Evolutionary conservation across 208 protist species (phyloP), one percentile per base, ranked within the genome.

Genomic region (Trypanosoma scelopori): DNA sequence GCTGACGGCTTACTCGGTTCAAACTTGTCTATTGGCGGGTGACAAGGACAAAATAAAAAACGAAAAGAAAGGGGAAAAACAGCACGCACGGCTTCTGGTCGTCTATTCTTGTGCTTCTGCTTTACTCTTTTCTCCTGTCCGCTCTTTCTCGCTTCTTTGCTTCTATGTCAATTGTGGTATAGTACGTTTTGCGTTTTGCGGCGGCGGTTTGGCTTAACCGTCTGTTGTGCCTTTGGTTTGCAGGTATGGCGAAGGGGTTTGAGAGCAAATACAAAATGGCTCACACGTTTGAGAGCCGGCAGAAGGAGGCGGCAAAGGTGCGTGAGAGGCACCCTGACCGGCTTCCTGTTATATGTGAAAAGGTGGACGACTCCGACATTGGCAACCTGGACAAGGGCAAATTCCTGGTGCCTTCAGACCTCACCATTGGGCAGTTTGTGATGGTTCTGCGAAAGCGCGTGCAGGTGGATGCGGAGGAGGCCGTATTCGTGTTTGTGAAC

Each of bases 401-500:
- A 69, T 91, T 85, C 55, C 75, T 94, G 35, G 86, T 97, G 22
- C 90, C 90, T 16, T 77, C 81, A 23, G 85, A 94, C 58, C 78
- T 97, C 13, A 97, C 90, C 1, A 89, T 98, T 25, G 94, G 92
- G 16, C 89, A 96, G 57, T 98, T 98, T 65, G 83, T 98, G 12
- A 91, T 96, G 65, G 91, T 96, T 49, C 92, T 98, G 50, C 84
- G 94, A 25, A 97, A 97, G 66, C 82, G 95, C 35, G 96, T 98
- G 58, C 95, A 90, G 42, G 65, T 98, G 43, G 70, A 84, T 22
- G 71, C 93, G 15, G 92, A 97, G 45, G 95, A 96, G 69, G 91
- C 91, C 5, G 93, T 98, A 45, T 98, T 97, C 74, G 78, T 98
- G 42, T 98, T 97, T 65, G 84, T 98, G 15, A 91, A 91, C 35